These are phyloP conservation scores for Penicillium sp. DNA, from an alignment of 2,329 filamentous ascomycete species.

Conservation along the genomic window DNA sequence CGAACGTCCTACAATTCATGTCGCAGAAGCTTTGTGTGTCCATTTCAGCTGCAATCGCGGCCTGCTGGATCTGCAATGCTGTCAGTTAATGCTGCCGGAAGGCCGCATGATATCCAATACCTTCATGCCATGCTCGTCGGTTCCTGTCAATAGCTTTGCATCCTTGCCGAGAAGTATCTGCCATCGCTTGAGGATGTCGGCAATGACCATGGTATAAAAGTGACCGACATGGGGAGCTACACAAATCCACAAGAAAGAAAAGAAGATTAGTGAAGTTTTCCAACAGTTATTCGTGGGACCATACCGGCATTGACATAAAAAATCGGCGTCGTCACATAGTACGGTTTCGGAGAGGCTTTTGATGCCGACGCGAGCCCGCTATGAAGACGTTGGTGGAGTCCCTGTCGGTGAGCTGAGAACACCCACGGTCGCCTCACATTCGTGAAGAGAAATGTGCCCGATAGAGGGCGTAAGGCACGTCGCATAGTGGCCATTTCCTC, in stretches of 20 bases:
- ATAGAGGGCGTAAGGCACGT: conserved; percentile 25
- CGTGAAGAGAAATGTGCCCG: conserved; percentile 26
- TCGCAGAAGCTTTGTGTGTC: conserved; percentile 85
- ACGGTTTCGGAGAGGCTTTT: conserved; percentile 59
- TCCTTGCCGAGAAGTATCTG: conserved; percentile 64
- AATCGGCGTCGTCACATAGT: conserved; percentile 92
- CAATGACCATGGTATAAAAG: conserved; percentile 84
- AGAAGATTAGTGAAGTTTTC: not conserved
- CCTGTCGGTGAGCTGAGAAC: conserved; percentile 25
- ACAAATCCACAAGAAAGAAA: conserved; percentile 1
- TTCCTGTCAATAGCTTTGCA: conserved; percentile 79
- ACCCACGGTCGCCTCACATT: conserved; percentile 23
- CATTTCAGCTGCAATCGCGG: conserved; percentile 64
- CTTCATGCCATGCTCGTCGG: conserved; percentile 97
- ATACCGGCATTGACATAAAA: conserved; percentile 97
- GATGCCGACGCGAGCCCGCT: conserved; percentile 28
- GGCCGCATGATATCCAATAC: conserved; percentile 24
- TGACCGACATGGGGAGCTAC: conserved; percentile 92
- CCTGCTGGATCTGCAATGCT: conserved; percentile 65
- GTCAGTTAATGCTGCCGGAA: conserved; percentile 10
- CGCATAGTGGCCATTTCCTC: conserved; percentile 25
- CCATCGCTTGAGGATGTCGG: conserved; percentile 91
- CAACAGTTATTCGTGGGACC: conserved; percentile 11
- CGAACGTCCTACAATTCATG: conserved; percentile 71
- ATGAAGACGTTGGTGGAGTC: conserved; percentile 13